Percentiles rank a stretch among this genome's conserved stretches.
Conservation (phyloP, 345 rosid genomes). For the Melastoma malabathricum region DNA sequence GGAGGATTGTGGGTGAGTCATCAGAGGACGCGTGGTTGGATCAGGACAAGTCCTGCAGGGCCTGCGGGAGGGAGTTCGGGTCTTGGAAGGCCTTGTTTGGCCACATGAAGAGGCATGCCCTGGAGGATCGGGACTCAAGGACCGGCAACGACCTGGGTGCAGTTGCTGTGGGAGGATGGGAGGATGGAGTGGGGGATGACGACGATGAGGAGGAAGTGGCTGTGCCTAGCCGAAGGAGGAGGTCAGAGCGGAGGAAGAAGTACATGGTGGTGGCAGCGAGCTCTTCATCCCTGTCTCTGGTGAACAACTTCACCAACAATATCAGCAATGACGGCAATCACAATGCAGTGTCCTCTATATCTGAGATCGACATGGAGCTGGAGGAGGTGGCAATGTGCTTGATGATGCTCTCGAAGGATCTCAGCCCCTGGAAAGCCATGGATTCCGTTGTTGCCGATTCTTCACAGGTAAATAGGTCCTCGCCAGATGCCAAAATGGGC, state of each 20-base stretch:
- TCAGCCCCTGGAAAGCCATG: not conserved
- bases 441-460: not conserved
- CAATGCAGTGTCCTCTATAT: constrained; percentile 25
- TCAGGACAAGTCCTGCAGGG: constrained; percentile 28
- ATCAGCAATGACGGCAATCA: not conserved
- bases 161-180: not conserved
- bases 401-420: constrained; percentile 60
- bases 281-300: constrained; percentile 28
- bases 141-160: constrained; percentile 6
- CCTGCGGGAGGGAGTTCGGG: constrained; percentile 29
- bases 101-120: constrained; percentile 23
- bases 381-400: constrained; percentile 50
- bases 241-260: constrained; percentile 33
- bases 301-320: constrained; percentile 3
- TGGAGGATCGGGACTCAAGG: constrained; percentile 10
- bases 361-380: constrained; percentile 43
- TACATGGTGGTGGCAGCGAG: constrained; percentile 15
- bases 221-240: constrained; percentile 17
- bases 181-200: constrained; percentile 12
- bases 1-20: constrained; percentile 18
- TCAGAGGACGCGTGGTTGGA: constrained; percentile 9
- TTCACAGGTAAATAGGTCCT: not conserved
- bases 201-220: constrained; percentile 1
- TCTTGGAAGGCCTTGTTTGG: constrained; percentile 37
- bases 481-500: too few relatives aligned